A percentile compares a stretch with the other conserved stretches of the same genome.
phyloP scores from a whole-genome alignment of 441 rosid species.

The Aquilaria agallochum region DNA sequence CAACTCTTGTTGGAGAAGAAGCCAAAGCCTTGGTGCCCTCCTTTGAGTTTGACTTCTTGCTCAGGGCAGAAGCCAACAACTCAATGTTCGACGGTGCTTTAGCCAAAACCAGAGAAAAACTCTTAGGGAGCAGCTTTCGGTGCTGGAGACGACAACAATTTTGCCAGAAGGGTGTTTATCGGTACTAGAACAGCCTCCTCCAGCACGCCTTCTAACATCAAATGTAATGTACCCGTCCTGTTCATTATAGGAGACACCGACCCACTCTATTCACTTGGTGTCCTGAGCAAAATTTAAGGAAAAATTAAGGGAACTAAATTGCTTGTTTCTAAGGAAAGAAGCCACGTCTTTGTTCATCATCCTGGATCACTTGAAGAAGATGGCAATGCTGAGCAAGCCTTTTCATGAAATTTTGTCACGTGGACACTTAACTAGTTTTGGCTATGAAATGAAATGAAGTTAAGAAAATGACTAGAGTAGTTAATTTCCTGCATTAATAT shows the following conservation, averaged over 20 bases:
- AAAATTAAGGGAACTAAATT: slow-evolving; percentile 40
- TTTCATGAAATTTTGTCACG: slow-evolving; percentile 11
- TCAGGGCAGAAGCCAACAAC: slow-evolving; percentile 74
- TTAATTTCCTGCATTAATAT: too few relatives aligned
- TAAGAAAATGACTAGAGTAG: too few relatives aligned
- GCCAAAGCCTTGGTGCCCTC: slow-evolving; percentile 45
- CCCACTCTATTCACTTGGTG: slow-evolving; percentile 50
- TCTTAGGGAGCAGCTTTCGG: slow-evolving; percentile 17
- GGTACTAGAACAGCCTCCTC: slow-evolving; percentile 28
- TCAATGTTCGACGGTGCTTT: slow-evolving; percentile 42
- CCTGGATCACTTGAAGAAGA: slow-evolving; percentile 77
- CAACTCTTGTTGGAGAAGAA: slow-evolving; percentile 43
- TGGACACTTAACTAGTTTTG: not conserved
- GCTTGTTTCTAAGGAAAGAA: slow-evolving; percentile 58
- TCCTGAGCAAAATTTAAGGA: slow-evolving; percentile 38
- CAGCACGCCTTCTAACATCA: slow-evolving; percentile 16
- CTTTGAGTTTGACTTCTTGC: slow-evolving; percentile 43
- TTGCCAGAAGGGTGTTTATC: slow-evolving; percentile 32
- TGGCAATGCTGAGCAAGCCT: slow-evolving; percentile 71
- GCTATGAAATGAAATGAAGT: not conserved
- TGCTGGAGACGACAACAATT: slow-evolving; percentile 29
- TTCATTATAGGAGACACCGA: slow-evolving; percentile 69
- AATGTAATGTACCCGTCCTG: slow-evolving; percentile 60
- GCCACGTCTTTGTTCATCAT: slow-evolving; percentile 73
- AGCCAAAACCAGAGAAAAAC: slow-evolving; percentile 24